Evolutionary conservation across 495 filamentous ascomycete genomes (phyloP).

Genomic region (Neurospora sp.): DNA sequence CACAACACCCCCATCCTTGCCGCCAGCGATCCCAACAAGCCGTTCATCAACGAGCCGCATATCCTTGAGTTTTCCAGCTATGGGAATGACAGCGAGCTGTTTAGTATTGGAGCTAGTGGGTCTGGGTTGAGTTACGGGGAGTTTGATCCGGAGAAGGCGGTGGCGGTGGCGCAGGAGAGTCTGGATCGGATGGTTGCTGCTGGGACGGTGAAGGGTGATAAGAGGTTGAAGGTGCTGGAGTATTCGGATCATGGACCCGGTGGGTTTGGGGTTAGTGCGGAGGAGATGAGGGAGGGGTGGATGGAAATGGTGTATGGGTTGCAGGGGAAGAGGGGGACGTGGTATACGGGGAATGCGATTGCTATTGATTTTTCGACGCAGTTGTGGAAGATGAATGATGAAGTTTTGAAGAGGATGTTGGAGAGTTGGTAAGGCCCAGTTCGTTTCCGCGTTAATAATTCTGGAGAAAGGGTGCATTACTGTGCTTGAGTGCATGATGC

Average conservation of each 20-base stretch:
- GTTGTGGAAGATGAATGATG: conserved; percentile 13
- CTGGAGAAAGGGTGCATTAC: too few species aligned
- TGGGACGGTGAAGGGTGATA: not conserved
- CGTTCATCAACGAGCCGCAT: conserved; percentile 5
- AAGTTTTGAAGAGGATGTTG: not conserved
- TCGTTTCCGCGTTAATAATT: too few species aligned
- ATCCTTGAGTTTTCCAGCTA: conserved; percentile 1
- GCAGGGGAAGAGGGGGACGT: conserved; percentile 33
- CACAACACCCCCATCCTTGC: conserved; percentile 6
- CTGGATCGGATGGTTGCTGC: conserved; percentile 4
- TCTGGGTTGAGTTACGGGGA: not conserved
- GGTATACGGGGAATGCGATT: conserved; percentile 25
- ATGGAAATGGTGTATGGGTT: conserved; percentile 27
- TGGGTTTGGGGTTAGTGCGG: conserved; percentile 20
- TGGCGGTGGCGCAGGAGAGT: not conserved
- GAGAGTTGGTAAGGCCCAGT: not conserved
- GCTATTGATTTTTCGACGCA: conserved; percentile 5
- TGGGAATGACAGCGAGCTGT: not conserved
- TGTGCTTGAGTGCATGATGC: too few species aligned
- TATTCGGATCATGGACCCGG: conserved; percentile 28
- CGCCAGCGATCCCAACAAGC: not conserved
- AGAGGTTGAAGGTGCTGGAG: conserved; percentile 16
- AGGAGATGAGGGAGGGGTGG: conserved; percentile 25
- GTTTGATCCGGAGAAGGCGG: not conserved
- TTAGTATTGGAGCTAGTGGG: conserved; percentile 2